Evolutionary conservation across 2,329 filamentous ascomycete genomes (phyloP).

Genomic region (Diaporthe aspalathi): DNA sequence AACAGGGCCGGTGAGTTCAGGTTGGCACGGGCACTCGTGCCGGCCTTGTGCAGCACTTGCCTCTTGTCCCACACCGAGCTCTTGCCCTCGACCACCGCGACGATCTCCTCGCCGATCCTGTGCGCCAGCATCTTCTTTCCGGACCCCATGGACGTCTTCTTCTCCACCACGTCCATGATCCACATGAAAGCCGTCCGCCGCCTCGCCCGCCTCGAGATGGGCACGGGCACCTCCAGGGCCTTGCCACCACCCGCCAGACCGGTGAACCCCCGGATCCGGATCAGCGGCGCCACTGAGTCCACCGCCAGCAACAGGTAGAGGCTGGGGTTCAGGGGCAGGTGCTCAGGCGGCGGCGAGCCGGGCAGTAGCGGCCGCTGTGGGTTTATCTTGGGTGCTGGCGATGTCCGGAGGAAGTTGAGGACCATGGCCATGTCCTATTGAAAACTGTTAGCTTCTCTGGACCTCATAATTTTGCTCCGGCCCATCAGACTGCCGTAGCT

Average conservation of each 20-base stretch:
- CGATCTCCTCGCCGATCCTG: conserved; percentile 85
- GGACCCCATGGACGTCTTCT: conserved; percentile 78
- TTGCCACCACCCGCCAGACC: conserved; percentile 88
- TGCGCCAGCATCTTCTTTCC: conserved; percentile 79
- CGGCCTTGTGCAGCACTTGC: conserved; percentile 81
- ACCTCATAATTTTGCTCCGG: not conserved
- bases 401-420: conserved; percentile 85
- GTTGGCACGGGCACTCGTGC: conserved; percentile 82
- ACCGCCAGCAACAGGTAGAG: conserved; percentile 90
- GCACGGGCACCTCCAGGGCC: conserved; percentile 83
- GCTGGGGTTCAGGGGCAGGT: conserved; percentile 89
- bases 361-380: conserved; percentile 78
- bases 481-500: not conserved
- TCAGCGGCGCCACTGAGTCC: conserved; percentile 90
- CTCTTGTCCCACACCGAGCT: conserved; percentile 88
- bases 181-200: conserved; percentile 84
- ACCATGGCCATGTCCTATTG: conserved; percentile 85
- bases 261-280: conserved; percentile 80
- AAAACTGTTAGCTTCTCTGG: conserved; percentile 35
- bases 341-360: conserved; percentile 78
- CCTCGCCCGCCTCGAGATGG: conserved; percentile 79
- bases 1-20: conserved; percentile 53
- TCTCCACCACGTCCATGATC: conserved; percentile 87
- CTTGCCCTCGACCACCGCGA: conserved; percentile 87
- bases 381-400: conserved; percentile 81